phyloP scores from a whole-genome alignment of 1,284 basidiomycete genomes.

The Irpex sp. region DNA sequence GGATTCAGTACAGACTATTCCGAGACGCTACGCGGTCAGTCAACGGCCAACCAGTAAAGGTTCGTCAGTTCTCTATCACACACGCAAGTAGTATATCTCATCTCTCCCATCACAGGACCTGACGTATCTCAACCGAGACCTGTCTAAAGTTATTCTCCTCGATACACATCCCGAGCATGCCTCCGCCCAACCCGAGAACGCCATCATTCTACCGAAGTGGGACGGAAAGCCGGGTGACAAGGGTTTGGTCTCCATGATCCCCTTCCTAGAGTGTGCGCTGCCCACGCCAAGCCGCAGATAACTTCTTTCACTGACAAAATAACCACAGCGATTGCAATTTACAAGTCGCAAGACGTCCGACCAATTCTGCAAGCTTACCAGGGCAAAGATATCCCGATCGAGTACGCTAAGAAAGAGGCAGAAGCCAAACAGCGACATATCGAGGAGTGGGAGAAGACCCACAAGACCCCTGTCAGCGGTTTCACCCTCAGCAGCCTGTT shows the following conservation, averaged over 20 bases:
- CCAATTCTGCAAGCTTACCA: conserved; percentile 83
- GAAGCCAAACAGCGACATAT: conserved; percentile 75
- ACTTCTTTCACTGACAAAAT: background rate
- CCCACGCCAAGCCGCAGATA: too few relatives aligned
- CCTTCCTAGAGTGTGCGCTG: conserved; percentile 89
- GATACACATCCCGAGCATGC: conserved; percentile 84
- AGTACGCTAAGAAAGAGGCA: conserved; percentile 86
- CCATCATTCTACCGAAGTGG: conserved; percentile 86
- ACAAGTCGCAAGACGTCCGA: conserved; percentile 82
- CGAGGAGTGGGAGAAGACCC: conserved; percentile 76
- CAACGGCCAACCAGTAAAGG: conserved; percentile 81
- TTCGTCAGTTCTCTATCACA: conserved; percentile 20
- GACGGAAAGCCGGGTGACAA: conserved; percentile 76
- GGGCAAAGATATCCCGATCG: conserved; percentile 85
- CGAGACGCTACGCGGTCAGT: conserved; percentile 84
- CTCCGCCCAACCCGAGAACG: conserved; percentile 85
- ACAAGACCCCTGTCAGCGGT: conserved; percentile 40
- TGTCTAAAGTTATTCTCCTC: conserved; percentile 86
- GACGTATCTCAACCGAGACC: conserved; percentile 89
- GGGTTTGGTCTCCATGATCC: conserved; percentile 88
- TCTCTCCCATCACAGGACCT: conserved; percentile 57
- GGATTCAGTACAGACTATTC: conserved; percentile 87
- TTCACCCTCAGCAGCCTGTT: conserved; percentile 64
- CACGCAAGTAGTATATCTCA: background rate
- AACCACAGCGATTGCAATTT: conserved; percentile 77